Percentiles rank a stretch among this genome's conserved stretches.
phyloP scores from a whole-genome alignment of 164 flowering plant species.

The Kalanchoe fedtschenkoi region DNA sequence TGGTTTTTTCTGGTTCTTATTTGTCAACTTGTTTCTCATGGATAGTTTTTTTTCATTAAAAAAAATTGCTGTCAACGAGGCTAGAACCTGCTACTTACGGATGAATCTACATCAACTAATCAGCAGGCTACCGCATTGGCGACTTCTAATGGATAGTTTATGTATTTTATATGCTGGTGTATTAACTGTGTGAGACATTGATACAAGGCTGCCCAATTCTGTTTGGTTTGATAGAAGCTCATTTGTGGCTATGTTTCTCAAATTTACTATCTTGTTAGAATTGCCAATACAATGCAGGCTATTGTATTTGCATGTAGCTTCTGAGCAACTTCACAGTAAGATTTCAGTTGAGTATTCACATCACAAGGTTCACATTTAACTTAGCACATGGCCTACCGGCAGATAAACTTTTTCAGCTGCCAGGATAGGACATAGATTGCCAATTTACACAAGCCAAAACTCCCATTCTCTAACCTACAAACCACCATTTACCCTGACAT shows the following conservation, averaged over 20 bases:
- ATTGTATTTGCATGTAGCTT: too few relatives aligned
- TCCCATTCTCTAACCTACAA: not conserved
- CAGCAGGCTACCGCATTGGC: too few relatives aligned
- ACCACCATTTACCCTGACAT: not conserved
- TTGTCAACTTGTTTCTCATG: not conserved
- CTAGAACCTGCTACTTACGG: too few relatives aligned
- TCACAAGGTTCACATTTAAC: not conserved
- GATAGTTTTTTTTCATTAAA: not conserved
- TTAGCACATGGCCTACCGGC: not conserved
- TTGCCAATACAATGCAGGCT: too few relatives aligned
- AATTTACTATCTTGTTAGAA: too few relatives aligned
- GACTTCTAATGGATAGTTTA: too few relatives aligned
- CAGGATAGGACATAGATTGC: not conserved
- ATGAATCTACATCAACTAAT: too few relatives aligned
- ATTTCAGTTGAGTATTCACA: not conserved
- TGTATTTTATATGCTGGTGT: too few relatives aligned
- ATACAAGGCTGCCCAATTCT: too few relatives aligned
- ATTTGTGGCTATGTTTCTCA: too few relatives aligned
- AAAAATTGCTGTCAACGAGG: not conserved
- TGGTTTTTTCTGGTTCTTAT: not conserved
- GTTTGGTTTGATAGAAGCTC: too few relatives aligned
- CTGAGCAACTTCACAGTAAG: not conserved
- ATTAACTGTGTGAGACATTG: too few relatives aligned
- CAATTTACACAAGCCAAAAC: not conserved
- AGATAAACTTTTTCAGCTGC: not conserved